These are phyloP conservation scores for Lophium mytilinum DNA, from an alignment of 495 filamentous ascomycete species.

Conservation along the genomic window DNA sequence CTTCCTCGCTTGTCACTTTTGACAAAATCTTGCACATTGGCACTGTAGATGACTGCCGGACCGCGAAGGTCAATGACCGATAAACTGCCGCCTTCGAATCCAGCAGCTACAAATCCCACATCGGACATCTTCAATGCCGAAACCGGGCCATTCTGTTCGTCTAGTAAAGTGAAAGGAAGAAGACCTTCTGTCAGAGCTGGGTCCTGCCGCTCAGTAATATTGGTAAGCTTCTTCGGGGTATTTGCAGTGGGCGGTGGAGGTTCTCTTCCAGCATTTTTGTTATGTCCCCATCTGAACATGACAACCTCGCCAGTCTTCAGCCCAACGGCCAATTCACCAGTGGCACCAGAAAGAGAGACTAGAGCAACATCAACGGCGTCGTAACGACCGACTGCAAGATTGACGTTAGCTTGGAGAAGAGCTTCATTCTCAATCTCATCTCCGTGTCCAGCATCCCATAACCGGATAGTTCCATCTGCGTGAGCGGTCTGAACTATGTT, in stretches of 20 bases:
- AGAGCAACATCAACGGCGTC: constrained; percentile 67
- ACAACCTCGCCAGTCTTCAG: constrained; percentile 73
- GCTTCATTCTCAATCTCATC: constrained; percentile 87
- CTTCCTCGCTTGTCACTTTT: constrained; percentile 64
- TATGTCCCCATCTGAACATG: constrained; percentile 79
- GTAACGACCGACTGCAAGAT: constrained; percentile 71
- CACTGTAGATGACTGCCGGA: constrained; percentile 74
- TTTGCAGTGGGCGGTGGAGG: constrained; percentile 43
- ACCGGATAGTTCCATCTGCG: constrained; percentile 73
- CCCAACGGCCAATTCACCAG: constrained; percentile 78
- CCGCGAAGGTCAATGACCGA: constrained; percentile 80
- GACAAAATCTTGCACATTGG: constrained; percentile 55
- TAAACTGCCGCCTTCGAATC: constrained; percentile 70
- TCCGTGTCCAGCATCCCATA: constrained; percentile 85
- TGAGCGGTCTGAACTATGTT: constrained; percentile 78
- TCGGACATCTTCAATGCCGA: constrained; percentile 74
- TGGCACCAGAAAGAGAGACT: constrained; percentile 65
- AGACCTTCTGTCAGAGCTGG: constrained; percentile 74
- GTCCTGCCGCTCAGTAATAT: constrained; percentile 67
- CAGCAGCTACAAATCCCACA: constrained; percentile 83
- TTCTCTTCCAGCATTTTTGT: constrained; percentile 51
- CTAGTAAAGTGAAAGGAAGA: constrained; percentile 68
- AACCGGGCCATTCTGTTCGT: constrained; percentile 72
- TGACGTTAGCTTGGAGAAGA: constrained; percentile 76
- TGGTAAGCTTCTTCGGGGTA: constrained; percentile 53